Base-by-base conservation (phyloP, 306 rosid species). In the Lathyrus aphaca region DNA sequence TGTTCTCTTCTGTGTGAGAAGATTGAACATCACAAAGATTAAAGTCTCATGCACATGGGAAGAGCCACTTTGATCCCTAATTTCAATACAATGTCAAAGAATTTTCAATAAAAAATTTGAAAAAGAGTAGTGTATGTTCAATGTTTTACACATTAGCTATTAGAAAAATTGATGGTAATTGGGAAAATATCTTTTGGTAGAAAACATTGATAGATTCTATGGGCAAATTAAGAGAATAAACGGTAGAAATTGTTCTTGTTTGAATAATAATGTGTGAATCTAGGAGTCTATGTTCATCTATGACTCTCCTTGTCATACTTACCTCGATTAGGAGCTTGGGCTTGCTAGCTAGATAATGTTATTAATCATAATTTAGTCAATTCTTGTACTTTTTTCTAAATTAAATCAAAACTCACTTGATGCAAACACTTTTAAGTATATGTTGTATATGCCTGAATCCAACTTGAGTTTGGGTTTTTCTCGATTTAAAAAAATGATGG, bases 41-140 rank as follows among this genome's bases (percentile, higher is more conserved):
- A 74, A 56, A 55, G 68, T 77, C 30, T 6, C 66, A 80, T 77
- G 75, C 89, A 85, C 83, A 77, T 71, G 89, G 64, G 66, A 61
- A 57, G 29, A 67, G 75, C 57, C 50, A 69, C 72, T 79, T 79
- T 61, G 46, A 48, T 64, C 74, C 54, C 79, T 63, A 62, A 66
- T 63, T 68, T 71, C 63, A 78, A 70, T 64, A 12, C 68, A 32
- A 25, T 5, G 25, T 42, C 64, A 23, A 63, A 77, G 37, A 40
- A 23, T 16, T 27, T 14, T 40, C 53, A 38, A 53, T 23, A 30
- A 4, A 45, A 19, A 68, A 15, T 39, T 17, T 68, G 60, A 80
- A 69, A 55, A 69, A 29, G 69, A 63, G 80, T 13, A 74, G 73
- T 45, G 29, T 78, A 69, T 45, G 29, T 78, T 58, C 11, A 53